Base-by-base conservation (phyloP, 2,329 filamentous ascomycete genomes). In the Penicillium nordicum region DNA sequence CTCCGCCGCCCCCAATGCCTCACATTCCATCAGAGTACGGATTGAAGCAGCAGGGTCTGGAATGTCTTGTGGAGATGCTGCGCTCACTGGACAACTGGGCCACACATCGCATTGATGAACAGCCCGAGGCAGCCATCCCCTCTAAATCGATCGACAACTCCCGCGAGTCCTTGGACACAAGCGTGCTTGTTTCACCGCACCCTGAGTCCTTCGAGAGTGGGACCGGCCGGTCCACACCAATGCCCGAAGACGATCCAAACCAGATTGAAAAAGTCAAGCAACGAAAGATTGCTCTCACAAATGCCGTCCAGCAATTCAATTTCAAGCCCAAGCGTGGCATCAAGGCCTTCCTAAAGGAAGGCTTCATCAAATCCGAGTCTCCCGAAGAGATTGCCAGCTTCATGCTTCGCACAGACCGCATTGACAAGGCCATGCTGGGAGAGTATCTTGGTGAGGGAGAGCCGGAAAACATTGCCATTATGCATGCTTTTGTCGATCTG, bases 291-390 rank as follows among this genome's bases (percentile, higher is more conserved):
- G 94, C 94, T 0, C 78, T 97, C 58, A 89, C 87, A 50, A 94
- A 96, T 66, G 93, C 89, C 2, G 88, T 97, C 53, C 86, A 88
- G 48, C 88, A 91, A 60, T 99, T 99, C 81, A 99, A 99, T 72
- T 97, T 93, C 80, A 99, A 99, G 73, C 92, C 95, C 0, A 99
- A 99, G 74, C 86, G 89, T 57, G 95, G 94, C 6, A 84, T 99
- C 69, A 96, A 96, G 71, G 77, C 88, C 16, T 76, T 99, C 18
- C 71, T 97, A 12, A 83, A 89, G 27, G 89, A 95, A 61, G 90
- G 91, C 0, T 97, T 99, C 72, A 96, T 99, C 57, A 76, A 83
- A 1, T 93, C 88, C 53, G 84, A 92, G 51, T 83, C 80, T 7
- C 88, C 94, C 0, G 80, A 88, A 56, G 91, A 96, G 62, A 90